Conservation (phyloP, 139 green algal species). For the Auxenochlorella pyrenoidosa region DNA sequence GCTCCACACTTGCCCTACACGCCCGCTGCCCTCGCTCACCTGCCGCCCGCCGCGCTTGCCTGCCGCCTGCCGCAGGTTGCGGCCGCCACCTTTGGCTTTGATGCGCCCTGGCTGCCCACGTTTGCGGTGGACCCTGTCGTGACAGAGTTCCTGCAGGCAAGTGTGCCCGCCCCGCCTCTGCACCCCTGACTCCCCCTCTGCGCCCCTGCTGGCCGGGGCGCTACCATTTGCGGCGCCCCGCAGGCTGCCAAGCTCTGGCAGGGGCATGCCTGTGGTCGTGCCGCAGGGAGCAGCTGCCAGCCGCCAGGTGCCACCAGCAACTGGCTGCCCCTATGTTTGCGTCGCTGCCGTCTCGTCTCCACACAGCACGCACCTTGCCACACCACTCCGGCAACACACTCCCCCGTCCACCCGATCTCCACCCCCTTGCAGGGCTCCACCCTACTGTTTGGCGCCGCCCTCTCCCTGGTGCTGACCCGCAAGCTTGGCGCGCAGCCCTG, state of each 20-base stretch:
- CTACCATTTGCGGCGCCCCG: too few species aligned
- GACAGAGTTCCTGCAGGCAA: slow-evolving; percentile 29
- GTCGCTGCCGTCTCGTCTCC: too few species aligned
- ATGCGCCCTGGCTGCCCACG: slow-evolving; percentile 33
- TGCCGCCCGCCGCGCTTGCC: not conserved
- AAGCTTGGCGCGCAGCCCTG: slow-evolving; percentile 64
- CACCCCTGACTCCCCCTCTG: too few species aligned
- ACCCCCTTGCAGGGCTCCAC: slow-evolving; percentile 56
- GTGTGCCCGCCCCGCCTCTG: slow-evolving; percentile 25
- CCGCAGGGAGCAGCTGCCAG: too few species aligned
- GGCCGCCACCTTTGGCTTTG: slow-evolving; percentile 38
- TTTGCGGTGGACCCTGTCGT: slow-evolving; percentile 28
- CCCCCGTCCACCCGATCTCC: too few species aligned
- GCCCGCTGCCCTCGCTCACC: not conserved
- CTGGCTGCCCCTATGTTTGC: too few species aligned
- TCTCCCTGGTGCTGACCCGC: slow-evolving; percentile 61
- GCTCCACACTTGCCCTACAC: not conserved
- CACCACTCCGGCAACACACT: too few species aligned
- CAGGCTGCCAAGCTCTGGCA: too few species aligned
- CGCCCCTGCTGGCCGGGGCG: too few species aligned
- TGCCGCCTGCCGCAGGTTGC: slow-evolving; percentile 6
- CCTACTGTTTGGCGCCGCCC: slow-evolving; percentile 54
- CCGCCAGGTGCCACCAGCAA: too few species aligned
- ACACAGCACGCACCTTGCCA: too few species aligned
- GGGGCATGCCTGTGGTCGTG: too few species aligned